Evolutionary conservation across 2,329 filamentous ascomycete species (phyloP).

Genomic region (Ophiostoma sp.): DNA sequence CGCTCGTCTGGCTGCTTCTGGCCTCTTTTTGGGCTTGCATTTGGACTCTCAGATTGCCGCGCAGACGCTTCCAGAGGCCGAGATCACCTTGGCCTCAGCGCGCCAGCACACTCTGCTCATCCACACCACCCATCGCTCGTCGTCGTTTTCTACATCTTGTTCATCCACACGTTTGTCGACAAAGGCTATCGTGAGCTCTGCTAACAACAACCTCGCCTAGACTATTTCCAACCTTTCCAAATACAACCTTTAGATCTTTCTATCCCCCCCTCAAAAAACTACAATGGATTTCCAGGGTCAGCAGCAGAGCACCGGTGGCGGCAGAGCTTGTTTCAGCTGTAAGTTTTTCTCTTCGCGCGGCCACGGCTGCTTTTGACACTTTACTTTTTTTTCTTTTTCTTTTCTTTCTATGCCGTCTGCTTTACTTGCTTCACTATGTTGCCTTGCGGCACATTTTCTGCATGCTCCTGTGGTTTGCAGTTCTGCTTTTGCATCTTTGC

Average conservation of each 20-base stretch:
- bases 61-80: not conserved
- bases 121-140: not conserved
- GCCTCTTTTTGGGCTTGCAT: conserved; percentile 5
- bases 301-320: conserved; percentile 22
- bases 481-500: not conserved
- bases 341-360: conserved; percentile 26
- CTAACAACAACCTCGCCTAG: conserved; percentile 15
- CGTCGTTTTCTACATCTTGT: not conserved
- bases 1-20: not conserved
- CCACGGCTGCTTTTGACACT: conserved; percentile 4
- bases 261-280: conserved; percentile 12
- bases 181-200: not conserved
- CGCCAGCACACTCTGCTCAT: not conserved
- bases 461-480: not conserved
- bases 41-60: not conserved
- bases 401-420: not conserved
- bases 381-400: not conserved
- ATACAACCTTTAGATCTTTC: conserved; percentile 5
- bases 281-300: conserved; percentile 30
- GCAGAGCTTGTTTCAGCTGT: conserved; percentile 29
- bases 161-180: not conserved
- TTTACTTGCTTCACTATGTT: not conserved
- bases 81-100: not conserved
- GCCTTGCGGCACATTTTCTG: not conserved
- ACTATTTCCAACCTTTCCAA: not conserved